Conservation (phyloP, 495 filamentous ascomycete genomes). For the Penicillium coprophilum region DNA sequence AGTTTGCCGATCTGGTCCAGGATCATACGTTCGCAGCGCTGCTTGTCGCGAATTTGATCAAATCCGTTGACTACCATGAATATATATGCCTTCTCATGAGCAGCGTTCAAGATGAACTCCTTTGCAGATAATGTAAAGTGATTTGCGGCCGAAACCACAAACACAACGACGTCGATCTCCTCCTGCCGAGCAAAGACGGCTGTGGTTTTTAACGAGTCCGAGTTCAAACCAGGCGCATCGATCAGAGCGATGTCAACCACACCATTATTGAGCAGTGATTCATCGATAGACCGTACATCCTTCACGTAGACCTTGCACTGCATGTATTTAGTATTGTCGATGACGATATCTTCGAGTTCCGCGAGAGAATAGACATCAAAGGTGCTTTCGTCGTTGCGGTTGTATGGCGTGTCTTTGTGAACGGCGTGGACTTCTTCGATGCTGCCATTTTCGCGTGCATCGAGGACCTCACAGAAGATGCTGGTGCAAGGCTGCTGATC, state of each 20-base stretch:
- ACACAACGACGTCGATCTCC: constrained; percentile 98
- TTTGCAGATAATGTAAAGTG: constrained; percentile 96
- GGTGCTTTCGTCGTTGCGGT: constrained; percentile 87
- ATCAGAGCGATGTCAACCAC: constrained; percentile 98
- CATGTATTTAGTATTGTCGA: constrained; percentile 79
- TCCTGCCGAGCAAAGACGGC: constrained; percentile 96
- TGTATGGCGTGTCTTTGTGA: constrained; percentile 73
- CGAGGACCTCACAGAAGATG: constrained; percentile 96
- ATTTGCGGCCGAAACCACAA: constrained; percentile 95
- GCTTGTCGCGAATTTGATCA: constrained; percentile 89
- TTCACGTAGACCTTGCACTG: constrained; percentile 97
- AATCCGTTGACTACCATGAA: constrained; percentile 99
- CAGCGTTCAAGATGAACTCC: constrained; percentile 94
- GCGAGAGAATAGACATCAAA: constrained; percentile 79
- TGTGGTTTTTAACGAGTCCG: constrained; percentile 93
- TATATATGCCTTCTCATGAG: constrained; percentile 95
- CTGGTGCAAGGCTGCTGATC: constrained; percentile 99
- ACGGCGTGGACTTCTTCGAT: constrained; percentile 95
- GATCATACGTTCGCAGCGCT: constrained; percentile 83
- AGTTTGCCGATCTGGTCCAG: constrained; percentile 81
- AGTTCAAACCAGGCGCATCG: constrained; percentile 93
- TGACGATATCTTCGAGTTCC: constrained; percentile 84
- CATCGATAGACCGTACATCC: constrained; percentile 86
- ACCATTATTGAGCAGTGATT: constrained; percentile 94
- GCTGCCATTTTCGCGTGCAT: constrained; percentile 84